Evolutionary conservation across 306 rosid species (phyloP), one percentile per base, ranked within the genome.

Genomic region (Potentilla sterilis): DNA sequence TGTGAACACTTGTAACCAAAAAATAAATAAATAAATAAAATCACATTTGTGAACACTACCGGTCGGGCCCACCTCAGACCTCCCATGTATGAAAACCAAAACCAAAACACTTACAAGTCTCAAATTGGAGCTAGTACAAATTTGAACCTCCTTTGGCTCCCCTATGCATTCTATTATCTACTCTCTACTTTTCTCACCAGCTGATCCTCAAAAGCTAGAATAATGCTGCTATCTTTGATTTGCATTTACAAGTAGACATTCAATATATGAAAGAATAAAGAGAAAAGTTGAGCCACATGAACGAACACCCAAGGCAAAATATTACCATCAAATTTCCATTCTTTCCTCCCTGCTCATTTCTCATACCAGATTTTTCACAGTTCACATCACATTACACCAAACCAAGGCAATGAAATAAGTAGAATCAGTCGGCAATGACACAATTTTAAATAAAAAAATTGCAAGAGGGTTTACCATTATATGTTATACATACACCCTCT

Each of bases 401-500:
- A 70, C 32, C 46, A 79, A 77, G 67, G 67, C 38, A 72, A 7
- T 34, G 67, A 46, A 78, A 49, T 58, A 78, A 13, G 21, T 9
- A 46, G 41, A 55, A 6, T 19, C 67, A 62, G 42, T 34, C 38
- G 67, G 37, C 16, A 61, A 69, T 77, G 74, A 80, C 75, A 73
- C 77, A 79, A 62, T 48, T 73, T 28, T 48, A 59, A 77, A 73
- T 79, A 37, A 75, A 73, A 73, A 77, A 67, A 70, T 37, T 80
- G 48, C 22, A 59, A 62, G 77, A 66, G 82, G 87, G 64, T 38
- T 69, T 44, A 77, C 83, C 77, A 75, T 74, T 77, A 65, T 80
- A 89, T 80, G 84, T 76, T 77, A 79, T 89, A 87, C 71, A 78
- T 74, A 83, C 81, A 67, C 74, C 83, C 80, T 81, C 72, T 34